phyloP scores from a whole-genome alignment of 106 monocot genomes.

The Allium fistulosum region DNA sequence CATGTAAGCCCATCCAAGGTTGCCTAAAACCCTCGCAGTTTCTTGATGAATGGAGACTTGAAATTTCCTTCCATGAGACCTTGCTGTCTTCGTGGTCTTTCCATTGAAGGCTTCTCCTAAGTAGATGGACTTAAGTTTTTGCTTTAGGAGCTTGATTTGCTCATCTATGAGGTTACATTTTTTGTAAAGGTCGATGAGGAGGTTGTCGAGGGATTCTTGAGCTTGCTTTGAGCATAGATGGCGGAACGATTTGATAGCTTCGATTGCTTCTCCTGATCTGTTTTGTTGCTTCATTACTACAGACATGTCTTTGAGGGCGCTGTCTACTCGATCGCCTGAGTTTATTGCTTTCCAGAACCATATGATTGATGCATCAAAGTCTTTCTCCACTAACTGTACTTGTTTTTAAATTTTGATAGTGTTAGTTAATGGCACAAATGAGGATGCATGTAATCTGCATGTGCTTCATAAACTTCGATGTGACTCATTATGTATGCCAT shows the following conservation, averaged over 20 bases:
- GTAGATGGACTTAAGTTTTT: constrained; percentile 54
- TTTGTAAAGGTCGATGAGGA: constrained; percentile 86
- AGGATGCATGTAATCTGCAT: not conserved
- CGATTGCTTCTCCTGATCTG: constrained; percentile 55
- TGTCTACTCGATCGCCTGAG: constrained; percentile 55
- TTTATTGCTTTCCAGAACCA: constrained; percentile 92
- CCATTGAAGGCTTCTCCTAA: constrained; percentile 67
- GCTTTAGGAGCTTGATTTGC: constrained; percentile 54
- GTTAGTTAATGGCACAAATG: not conserved
- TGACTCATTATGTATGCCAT: not conserved
- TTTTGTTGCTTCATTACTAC: constrained; percentile 84
- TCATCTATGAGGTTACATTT: constrained; percentile 58
- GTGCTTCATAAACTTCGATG: not conserved
- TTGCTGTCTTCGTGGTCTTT: constrained; percentile 57
- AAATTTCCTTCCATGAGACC: constrained; percentile 78
- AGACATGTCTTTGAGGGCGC: constrained; percentile 86
- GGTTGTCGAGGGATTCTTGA: constrained; percentile 83
- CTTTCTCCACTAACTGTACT: constrained; percentile 75
- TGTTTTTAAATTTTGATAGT: not conserved
- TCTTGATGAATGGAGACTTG: constrained; percentile 74
- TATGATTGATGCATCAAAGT: constrained; percentile 44
- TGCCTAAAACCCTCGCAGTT: constrained; percentile 50
- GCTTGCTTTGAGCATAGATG: constrained; percentile 62
- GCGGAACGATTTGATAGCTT: constrained; percentile 69
- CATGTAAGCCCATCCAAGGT: constrained; percentile 92